Evolutionary conservation across 176 grass and related monocot genomes (phyloP), one percentile per base, ranked within the genome.

Genomic region (Oryza coarctata): DNA sequence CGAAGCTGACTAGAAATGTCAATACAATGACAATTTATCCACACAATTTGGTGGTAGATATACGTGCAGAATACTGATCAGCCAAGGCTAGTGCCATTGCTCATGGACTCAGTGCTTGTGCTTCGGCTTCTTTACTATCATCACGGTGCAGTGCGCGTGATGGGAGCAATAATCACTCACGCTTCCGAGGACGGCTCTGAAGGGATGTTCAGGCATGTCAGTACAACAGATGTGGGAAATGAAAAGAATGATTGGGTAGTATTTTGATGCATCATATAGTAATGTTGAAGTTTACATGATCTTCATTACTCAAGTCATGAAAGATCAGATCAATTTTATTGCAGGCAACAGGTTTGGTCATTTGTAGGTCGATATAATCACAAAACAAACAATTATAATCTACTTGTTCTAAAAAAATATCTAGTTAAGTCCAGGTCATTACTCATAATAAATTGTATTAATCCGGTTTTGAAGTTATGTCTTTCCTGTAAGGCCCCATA

Each of bases 71-170:
- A 11, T 52, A 52, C 47, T 52, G 32, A 7, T 73, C 41, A 23
- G 7, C 50, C 65, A 29, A 31, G 2, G 33, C 14, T 47, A 22
- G 10, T 8, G 1, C 33, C 27, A 12, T 78, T 0, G 15, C 18
- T 69, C 30, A 39, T 25, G 9, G 7, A 3, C 29, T 90, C 74
- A 90, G 45, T 94, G 86, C 79, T 87, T 91, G 71, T 76, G 70
- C 82, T 98, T 98, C 5, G 95, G 90, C 78, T 93, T 89, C 83
- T 97, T 97, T 28, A 97, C 92, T 60, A 97, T 92, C 92, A 98
- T 98, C 12, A 98, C 92, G 0, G 88, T 95, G 90, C 95, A 98
- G 71, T 95, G 86, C 9, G 92, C 95, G 32, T 95, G 95, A 9
- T 98, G 95, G 12, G 86, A 76, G 14, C 90, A 98, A 78, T 98